phyloP scores from a whole-genome alignment of 2,329 filamentous ascomycete genomes.

The Cryphonectria parasitica region DNA sequence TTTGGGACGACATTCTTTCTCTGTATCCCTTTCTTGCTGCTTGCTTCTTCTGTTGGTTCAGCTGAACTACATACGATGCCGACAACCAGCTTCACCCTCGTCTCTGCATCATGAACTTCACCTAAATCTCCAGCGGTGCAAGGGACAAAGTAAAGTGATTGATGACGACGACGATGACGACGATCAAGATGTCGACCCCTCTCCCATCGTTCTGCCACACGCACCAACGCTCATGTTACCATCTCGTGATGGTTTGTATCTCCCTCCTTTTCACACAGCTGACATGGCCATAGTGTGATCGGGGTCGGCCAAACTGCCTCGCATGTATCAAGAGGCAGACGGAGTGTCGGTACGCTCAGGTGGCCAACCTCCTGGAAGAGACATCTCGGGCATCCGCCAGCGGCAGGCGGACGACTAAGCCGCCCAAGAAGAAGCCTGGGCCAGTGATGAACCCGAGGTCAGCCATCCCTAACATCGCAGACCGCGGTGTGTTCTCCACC shows the following conservation, averaged over 20 bases:
- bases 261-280: conserved; percentile 7
- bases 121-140: too few relatives aligned
- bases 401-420: conserved; percentile 60
- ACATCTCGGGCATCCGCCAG: conserved; percentile 58
- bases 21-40: neutral
- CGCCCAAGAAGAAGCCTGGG: conserved; percentile 56
- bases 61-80: neutral
- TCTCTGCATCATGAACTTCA: neutral
- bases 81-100: neutral
- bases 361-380: conserved; percentile 77
- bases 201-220: neutral
- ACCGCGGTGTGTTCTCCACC: conserved; percentile 52
- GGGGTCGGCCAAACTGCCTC: conserved; percentile 70
- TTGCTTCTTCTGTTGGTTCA: neutral
- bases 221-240: neutral
- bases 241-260: neutral
- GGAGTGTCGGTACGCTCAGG: conserved; percentile 73
- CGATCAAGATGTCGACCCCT: neutral
- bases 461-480: conserved; percentile 58
- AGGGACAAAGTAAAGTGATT: too few relatives aligned
- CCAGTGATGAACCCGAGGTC: conserved; percentile 42
- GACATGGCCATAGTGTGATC: conserved; percentile 64
- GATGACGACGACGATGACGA: neutral
- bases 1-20: too few relatives aligned
- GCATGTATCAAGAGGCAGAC: conserved; percentile 77